Evolutionary conservation across 2,329 filamentous ascomycete genomes (phyloP).

Genomic region (Beauveria bassiana): DNA sequence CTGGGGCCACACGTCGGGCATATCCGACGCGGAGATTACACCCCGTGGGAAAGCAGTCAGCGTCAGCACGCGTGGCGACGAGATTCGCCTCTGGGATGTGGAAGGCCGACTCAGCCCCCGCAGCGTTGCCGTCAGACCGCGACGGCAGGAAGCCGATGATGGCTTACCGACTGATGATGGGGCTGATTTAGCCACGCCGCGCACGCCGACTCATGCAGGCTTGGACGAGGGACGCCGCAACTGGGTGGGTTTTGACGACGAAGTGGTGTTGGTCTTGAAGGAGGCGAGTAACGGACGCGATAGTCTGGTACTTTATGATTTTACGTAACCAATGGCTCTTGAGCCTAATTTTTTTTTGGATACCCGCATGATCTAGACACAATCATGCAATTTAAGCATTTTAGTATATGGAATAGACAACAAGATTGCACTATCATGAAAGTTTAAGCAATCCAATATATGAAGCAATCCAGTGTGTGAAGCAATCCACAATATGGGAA

Average conservation of each 20-base stretch:
- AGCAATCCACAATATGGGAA: too few species aligned
- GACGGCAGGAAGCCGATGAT: slow-evolving; percentile 12
- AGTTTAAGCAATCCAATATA: too few species aligned
- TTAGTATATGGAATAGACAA: too few species aligned
- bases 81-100: slow-evolving; percentile 82
- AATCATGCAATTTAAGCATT: neutral
- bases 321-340: slow-evolving; percentile 42
- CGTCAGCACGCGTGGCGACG: slow-evolving; percentile 72
- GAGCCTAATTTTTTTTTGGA: neutral
- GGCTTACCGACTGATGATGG: slow-evolving; percentile 13
- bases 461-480: too few species aligned
- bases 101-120: slow-evolving; percentile 57
- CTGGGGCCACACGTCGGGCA: slow-evolving; percentile 87
- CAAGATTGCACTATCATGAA: too few species aligned
- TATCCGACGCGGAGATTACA: slow-evolving; percentile 78
- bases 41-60: slow-evolving; percentile 81
- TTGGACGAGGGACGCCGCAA: slow-evolving; percentile 34
- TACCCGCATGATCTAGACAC: neutral
- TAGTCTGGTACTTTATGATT: slow-evolving; percentile 78
- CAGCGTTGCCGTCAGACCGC: slow-evolving; percentile 46
- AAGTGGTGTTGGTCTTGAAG: slow-evolving; percentile 80
- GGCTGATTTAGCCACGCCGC: neutral
- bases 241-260: slow-evolving; percentile 84
- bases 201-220: neutral
- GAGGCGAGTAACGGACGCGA: slow-evolving; percentile 61